Conservation (phyloP, 1,139 yeast species). For the Debaryomyces robertsiae region DNA sequence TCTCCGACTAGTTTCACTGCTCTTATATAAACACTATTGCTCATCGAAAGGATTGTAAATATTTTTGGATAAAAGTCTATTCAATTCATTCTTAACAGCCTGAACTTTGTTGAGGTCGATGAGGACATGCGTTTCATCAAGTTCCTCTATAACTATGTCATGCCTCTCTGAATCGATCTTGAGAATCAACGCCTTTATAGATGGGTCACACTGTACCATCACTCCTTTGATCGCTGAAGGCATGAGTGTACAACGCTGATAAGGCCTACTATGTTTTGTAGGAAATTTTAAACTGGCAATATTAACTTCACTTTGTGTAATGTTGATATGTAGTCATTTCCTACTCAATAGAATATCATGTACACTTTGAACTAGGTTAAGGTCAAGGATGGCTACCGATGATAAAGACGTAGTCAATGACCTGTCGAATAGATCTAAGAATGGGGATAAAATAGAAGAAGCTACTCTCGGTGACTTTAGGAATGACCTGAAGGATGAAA, state of each 20-base stretch:
- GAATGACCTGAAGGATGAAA: no score
- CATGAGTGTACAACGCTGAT: conserved; percentile 24
- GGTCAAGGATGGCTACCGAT: neutral
- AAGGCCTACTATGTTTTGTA: neutral
- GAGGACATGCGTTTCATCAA: conserved; percentile 87
- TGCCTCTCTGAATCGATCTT: conserved; percentile 73
- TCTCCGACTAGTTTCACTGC: conserved; percentile 2
- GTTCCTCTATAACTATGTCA: conserved; percentile 79
- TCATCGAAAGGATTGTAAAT: conserved; percentile 84
- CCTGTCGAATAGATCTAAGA: neutral
- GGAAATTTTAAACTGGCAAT: no score
- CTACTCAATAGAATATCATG: no score
- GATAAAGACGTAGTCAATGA: neutral
- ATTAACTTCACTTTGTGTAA: conserved; percentile 6
- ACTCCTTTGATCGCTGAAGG: conserved; percentile 51
- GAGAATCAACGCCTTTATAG: conserved; percentile 81
- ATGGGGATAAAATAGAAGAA: neutral
- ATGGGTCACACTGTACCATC: conserved; percentile 74
- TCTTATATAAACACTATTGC: conserved; percentile 37
- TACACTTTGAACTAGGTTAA: no score
- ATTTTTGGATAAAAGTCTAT: conserved; percentile 73
- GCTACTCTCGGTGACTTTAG: neutral
- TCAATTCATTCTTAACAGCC: conserved; percentile 75
- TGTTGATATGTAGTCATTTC: neutral
- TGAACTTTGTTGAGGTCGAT: conserved; percentile 77